Evolutionary conservation across 2,329 filamentous ascomycete genomes (phyloP), one percentile per base, ranked within the genome.

Genomic region (Venturia effusa): DNA sequence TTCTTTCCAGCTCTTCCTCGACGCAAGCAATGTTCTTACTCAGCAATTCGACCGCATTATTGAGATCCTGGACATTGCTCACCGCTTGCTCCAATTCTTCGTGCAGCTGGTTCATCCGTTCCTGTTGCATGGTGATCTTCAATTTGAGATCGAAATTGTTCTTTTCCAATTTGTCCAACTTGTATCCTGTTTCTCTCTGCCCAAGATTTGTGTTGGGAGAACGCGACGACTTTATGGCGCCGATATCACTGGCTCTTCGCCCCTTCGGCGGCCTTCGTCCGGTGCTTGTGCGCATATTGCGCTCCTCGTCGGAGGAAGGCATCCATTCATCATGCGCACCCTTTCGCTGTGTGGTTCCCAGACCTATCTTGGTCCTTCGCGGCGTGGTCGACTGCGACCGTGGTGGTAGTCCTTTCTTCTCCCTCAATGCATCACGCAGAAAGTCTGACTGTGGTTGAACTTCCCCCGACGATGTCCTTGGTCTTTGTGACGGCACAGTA

Each of bases 111-210:
- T 54, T 62, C 24, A 48, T 39, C 19, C 60, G 60, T 15, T 65
- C 61, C n/a, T 65, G 39, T 34, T 59, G 61, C 30, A 65, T 39
- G 8, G 48, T 48, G 22, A 65, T 64, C 8, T 61, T 63, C 27
- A 57, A 54, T 48, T 65, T 65, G 32, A 65, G 61, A 43, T 65
- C 61, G n/a, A 45, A 65, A 37, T 65, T 65, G 45, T 65, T 62
- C 54, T 64, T 65, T 27, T 51, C n/a, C 48, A 65, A 34, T 32
- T 64, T 65, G 48, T 65, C 64, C 48, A 65, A 32, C 15, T 59
- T 34, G 4, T 45, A n/a, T 34, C 57, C 61, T 30, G 64, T 54
- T 24, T 65, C 64, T 32, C 40, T 40, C 27, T 43, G 22, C 22
- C 60, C 64, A 39, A 65, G 37, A n/a, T 30, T 65, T 13, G n/a